Conservation (phyloP, 176 grass and related monocot species). For the Chrysopogon serrulatus region DNA sequence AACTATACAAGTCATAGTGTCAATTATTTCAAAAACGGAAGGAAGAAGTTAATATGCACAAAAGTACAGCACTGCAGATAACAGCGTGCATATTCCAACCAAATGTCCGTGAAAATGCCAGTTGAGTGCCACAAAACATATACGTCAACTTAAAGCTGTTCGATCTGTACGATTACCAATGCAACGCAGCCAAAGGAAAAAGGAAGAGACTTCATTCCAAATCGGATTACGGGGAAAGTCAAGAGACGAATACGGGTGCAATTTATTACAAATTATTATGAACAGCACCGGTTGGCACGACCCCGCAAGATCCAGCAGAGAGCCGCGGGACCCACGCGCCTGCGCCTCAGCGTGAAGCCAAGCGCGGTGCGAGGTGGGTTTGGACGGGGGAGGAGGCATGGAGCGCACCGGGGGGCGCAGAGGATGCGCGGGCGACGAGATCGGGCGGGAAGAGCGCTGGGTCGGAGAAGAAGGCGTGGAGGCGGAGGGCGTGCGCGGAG, state of each 20-base stretch:
- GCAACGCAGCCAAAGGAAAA: background rate
- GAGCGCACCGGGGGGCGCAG: conserved; percentile 39
- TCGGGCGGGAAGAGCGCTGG: conserved; percentile 64
- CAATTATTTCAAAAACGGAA: background rate
- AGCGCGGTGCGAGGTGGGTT: background rate
- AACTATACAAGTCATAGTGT: background rate
- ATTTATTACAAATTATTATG: conserved; percentile 1
- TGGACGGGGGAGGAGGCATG: background rate
- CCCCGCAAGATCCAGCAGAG: conserved; percentile 23
- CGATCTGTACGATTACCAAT: background rate
- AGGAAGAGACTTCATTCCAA: background rate
- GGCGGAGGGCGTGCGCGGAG: conserved; percentile 82
- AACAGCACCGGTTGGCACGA: background rate
- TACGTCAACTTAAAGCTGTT: background rate
- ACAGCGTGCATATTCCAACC: background rate
- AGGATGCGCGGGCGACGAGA: conserved; percentile 51
- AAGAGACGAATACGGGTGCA: background rate
- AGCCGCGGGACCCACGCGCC: too few species aligned
- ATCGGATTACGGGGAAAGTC: background rate
- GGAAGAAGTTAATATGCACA: background rate
- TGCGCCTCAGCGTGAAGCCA: background rate
- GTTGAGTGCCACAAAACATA: background rate
- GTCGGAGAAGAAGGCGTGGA: conserved; percentile 80
- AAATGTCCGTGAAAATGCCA: background rate
- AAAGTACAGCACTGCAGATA: background rate